phyloP scores from a whole-genome alignment of 352 stramenopile genomes.

The Globisporangium rhizosaccharum region DNA sequence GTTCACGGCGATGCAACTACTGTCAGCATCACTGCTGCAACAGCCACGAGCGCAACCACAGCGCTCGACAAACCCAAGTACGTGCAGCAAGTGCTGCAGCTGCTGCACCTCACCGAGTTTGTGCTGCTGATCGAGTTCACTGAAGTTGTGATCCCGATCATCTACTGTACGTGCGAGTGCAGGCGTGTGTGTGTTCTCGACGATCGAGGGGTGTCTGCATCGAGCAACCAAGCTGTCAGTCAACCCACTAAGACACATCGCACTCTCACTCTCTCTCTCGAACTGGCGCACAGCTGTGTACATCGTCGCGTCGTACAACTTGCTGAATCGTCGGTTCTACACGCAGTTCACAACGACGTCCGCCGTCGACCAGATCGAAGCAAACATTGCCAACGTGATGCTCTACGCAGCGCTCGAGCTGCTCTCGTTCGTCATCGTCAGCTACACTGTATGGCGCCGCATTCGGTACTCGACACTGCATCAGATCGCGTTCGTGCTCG shows the following conservation, averaged over 20 bases:
- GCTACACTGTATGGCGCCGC: slow-evolving; percentile 15
- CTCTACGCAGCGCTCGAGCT: slow-evolving; percentile 19
- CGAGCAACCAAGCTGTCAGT: no score
- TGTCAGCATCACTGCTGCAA: background rate
- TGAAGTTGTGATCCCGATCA: slow-evolving; percentile 14
- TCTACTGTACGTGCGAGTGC: slow-evolving; percentile 16
- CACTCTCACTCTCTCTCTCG: background rate
- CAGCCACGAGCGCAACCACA: background rate
- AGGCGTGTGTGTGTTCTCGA: background rate
- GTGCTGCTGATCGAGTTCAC: slow-evolving; percentile 15
- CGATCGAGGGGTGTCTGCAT: background rate
- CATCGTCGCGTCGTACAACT: slow-evolving; percentile 22
- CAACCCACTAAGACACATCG: background rate
- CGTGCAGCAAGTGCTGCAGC: slow-evolving; percentile 4
- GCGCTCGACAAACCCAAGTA: background rate
- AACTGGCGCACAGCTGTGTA: slow-evolving; percentile 18
- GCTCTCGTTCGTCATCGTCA: slow-evolving; percentile 13
- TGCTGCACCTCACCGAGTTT: slow-evolving; percentile 9
- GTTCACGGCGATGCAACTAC: background rate
- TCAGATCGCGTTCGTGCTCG: slow-evolving; percentile 34
- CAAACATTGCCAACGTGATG: slow-evolving; percentile 26
- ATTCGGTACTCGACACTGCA: slow-evolving; percentile 21
- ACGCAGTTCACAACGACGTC: slow-evolving; percentile 22
- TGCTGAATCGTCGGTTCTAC: slow-evolving; percentile 29
- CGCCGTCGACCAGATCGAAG: background rate